Conservation (phyloP, 2,329 filamentous ascomycete genomes). For the Nemania sp. region DNA sequence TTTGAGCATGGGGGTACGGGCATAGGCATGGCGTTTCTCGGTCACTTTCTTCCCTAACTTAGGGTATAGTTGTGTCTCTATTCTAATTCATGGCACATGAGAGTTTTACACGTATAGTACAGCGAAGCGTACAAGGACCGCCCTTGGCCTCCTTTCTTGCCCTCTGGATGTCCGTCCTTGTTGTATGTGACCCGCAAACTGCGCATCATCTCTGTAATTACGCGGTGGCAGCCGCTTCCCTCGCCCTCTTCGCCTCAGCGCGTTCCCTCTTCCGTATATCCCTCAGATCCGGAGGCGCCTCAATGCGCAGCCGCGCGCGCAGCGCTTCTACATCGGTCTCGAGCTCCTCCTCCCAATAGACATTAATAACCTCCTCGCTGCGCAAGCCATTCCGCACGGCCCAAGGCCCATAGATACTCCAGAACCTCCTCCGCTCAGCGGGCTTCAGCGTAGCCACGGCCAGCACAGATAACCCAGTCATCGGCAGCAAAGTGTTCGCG, state of each 20-base stretch:
- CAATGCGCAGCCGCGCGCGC: conserved; percentile 75
- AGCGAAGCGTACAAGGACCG: conserved; percentile 11
- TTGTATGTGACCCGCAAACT: too few species aligned
- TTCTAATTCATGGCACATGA: conserved; percentile 23
- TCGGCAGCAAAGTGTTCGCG: conserved; percentile 88
- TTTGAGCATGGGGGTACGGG: too few species aligned
- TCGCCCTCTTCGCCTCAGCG: conserved; percentile 68
- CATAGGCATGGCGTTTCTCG: conserved; percentile 35
- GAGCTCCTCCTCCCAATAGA: conserved; percentile 97
- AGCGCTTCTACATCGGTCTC: conserved; percentile 80
- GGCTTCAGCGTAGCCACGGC: conserved; percentile 86
- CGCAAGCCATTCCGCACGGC: conserved; percentile 79
- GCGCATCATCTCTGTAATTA: background rate
- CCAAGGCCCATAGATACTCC: conserved; percentile 82
- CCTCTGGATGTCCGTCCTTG: too few species aligned
- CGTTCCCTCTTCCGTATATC: conserved; percentile 72
- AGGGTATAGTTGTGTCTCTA: conserved; percentile 11
- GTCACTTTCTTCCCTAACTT: conserved; percentile 5
- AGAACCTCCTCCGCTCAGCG: conserved; percentile 77
- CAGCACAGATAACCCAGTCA: conserved; percentile 86
- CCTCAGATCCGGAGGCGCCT: conserved; percentile 85
- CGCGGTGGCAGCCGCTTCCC: conserved; percentile 49
- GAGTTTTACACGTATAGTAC: background rate
- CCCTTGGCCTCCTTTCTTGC: background rate
- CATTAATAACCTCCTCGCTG: conserved; percentile 83